Evolutionary conservation across 148 eudicot species (phyloP).

Genomic region (Mesembryanthemum crystallinum): DNA sequence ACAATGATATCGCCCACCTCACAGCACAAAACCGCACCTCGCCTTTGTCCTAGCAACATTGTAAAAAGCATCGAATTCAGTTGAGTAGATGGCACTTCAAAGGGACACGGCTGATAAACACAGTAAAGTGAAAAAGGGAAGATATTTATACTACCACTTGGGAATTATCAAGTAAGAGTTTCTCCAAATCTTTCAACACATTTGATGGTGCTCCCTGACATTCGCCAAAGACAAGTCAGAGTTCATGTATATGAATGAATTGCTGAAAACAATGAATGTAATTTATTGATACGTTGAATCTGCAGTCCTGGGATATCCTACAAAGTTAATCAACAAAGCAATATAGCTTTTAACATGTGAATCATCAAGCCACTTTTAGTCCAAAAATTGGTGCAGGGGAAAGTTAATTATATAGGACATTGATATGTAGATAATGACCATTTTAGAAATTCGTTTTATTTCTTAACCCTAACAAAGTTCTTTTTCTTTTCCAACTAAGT

Average conservation of each 20-base stretch:
- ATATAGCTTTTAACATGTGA: neutral
- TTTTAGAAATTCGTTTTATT: too few species aligned
- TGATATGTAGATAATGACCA: too few species aligned
- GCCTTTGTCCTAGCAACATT: slow-evolving; percentile 60
- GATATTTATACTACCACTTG: slow-evolving; percentile 59
- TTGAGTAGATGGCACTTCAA: slow-evolving; percentile 2
- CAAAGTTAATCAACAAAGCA: slow-evolving; percentile 10
- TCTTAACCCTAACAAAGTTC: too few species aligned
- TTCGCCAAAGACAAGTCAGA: slow-evolving; percentile 15
- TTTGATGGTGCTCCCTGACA: slow-evolving; percentile 63
- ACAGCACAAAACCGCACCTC: slow-evolving; percentile 97
- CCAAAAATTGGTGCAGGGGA: too few species aligned
- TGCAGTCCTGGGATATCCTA: neutral
- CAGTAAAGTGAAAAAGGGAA: neutral
- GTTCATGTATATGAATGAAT: neutral
- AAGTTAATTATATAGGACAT: too few species aligned
- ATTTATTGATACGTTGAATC: neutral
- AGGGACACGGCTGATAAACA: neutral
- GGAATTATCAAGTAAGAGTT: slow-evolving; percentile 69
- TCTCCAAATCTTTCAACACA: slow-evolving; percentile 72
- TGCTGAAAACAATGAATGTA: neutral
- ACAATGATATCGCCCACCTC: slow-evolving; percentile 94
- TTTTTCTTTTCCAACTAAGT: too few species aligned
- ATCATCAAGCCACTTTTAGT: neutral
- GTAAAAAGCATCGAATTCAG: slow-evolving; percentile 4